These are phyloP conservation scores for Clarireedia homoeocarpa DNA, from an alignment of 2,329 filamentous ascomycete genomes.

Conservation along the genomic window DNA sequence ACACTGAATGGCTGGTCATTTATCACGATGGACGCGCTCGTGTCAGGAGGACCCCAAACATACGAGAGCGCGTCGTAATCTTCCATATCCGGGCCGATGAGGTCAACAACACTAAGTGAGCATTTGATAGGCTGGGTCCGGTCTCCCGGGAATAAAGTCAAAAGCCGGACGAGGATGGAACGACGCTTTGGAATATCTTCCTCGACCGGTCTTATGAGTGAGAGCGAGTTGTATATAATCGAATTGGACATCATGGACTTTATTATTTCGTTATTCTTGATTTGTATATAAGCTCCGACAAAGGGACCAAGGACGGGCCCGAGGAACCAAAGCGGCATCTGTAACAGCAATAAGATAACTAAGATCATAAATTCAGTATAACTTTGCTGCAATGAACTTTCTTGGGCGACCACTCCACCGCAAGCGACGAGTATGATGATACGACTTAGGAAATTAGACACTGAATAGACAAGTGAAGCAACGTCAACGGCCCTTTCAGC, in stretches of 20 bases:
- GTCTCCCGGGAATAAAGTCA: not conserved
- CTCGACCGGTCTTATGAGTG: not conserved
- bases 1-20: not conserved
- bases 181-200: not conserved
- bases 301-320: not conserved
- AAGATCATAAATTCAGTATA: too few relatives aligned
- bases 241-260: not conserved
- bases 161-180: not conserved
- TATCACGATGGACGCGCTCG: not conserved
- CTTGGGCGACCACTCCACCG: not conserved
- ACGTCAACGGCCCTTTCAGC: not conserved
- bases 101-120: not conserved
- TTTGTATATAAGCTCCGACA: not conserved
- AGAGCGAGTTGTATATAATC: not conserved
- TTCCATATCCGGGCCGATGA: not conserved
- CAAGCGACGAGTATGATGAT: not conserved
- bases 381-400: not conserved
- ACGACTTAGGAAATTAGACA: not conserved
- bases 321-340: not conserved
- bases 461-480: not conserved
- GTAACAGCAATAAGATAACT: too few relatives aligned
- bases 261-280: not conserved
- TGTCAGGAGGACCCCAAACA: not conserved
- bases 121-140: not conserved
- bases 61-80: slow-evolving; percentile 10